Evolutionary conservation across 352 stramenopile species (phyloP).

Genomic region (Plasmopara halstedii): DNA sequence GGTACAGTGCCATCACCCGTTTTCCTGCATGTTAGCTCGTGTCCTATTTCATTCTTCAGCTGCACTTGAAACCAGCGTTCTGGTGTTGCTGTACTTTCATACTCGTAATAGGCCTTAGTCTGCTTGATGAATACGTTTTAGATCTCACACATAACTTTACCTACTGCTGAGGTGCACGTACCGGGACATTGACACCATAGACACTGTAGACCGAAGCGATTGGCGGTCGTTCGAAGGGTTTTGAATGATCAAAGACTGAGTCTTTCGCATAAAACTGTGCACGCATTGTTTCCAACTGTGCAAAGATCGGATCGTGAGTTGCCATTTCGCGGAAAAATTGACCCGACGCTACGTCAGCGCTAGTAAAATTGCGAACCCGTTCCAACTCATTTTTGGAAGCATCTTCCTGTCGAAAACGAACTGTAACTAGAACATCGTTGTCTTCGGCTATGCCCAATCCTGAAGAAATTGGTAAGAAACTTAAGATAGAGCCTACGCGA

Average conservation of each 20-base stretch:
- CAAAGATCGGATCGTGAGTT: slow-evolving; percentile 49
- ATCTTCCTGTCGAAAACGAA: slow-evolving; percentile 30
- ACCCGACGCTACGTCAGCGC: slow-evolving; percentile 54
- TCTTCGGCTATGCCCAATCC: slow-evolving; percentile 40
- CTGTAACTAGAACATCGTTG: slow-evolving; percentile 42
- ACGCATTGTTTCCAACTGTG: slow-evolving; percentile 46
- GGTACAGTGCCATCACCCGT: slow-evolving; percentile 67
- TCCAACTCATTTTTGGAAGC: slow-evolving; percentile 13
- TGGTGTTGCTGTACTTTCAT: slow-evolving; percentile 38
- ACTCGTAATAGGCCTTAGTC: slow-evolving; percentile 70
- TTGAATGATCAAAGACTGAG: slow-evolving; percentile 46
- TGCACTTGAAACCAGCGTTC: slow-evolving; percentile 62
- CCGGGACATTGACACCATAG: slow-evolving; percentile 72
- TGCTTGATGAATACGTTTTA: slow-evolving; percentile 6
- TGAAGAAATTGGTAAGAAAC: slow-evolving; percentile 63
- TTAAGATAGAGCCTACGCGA: slow-evolving; percentile 50
- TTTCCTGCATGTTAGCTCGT: slow-evolving; percentile 49
- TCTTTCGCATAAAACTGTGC: slow-evolving; percentile 64
- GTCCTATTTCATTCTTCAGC: slow-evolving; percentile 38
- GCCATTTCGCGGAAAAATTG: slow-evolving; percentile 68
- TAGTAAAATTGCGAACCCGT: slow-evolving; percentile 47
- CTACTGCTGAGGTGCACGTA: slow-evolving; percentile 11
- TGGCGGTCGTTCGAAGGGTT: slow-evolving; percentile 55
- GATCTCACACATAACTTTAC: background rate
- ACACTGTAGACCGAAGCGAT: slow-evolving; percentile 70